A percentile compares a stretch with the other conserved stretches of the same genome.
phyloP scores from a whole-genome alignment of 2,329 filamentous ascomycete genomes.

The Ascochyta lentis region DNA sequence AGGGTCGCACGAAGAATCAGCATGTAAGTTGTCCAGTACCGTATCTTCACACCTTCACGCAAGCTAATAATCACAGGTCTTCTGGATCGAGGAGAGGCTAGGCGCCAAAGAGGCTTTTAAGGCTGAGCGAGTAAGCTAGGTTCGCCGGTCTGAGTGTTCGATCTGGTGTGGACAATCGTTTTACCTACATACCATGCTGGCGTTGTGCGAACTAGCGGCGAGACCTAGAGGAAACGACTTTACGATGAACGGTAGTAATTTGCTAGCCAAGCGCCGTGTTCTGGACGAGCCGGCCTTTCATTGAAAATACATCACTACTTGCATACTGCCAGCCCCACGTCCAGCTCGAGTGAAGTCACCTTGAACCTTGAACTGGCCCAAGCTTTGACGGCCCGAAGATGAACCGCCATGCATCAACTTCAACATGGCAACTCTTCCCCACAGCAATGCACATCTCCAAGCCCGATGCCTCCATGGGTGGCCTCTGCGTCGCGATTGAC shows the following conservation, averaged over 20 bases:
- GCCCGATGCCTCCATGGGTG: conserved; percentile 53
- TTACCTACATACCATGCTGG: conserved; percentile 13
- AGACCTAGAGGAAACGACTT: conserved; percentile 38
- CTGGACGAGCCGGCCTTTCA: conserved; percentile 30
- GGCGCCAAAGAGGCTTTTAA: conserved; percentile 29
- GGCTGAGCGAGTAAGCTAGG: conserved; percentile 16
- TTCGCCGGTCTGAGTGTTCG: conserved; percentile 8
- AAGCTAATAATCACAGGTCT: conserved; percentile 45
- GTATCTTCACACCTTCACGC: neutral
- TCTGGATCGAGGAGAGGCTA: conserved; percentile 48
- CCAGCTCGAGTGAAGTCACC: conserved; percentile 6
- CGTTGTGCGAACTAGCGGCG: conserved; percentile 20
- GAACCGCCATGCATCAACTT: conserved; percentile 35
- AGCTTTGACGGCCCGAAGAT: conserved; percentile 30
- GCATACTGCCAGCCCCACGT: conserved; percentile 1
- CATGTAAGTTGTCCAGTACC: conserved; percentile 75
- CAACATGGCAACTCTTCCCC: conserved; percentile 21
- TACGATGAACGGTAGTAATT: conserved; percentile 40
- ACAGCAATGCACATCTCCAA: conserved; percentile 37
- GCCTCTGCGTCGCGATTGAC: conserved; percentile 44
- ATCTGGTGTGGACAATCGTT: conserved; percentile 13
- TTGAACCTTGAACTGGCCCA: neutral
- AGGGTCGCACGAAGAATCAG: conserved; percentile 89
- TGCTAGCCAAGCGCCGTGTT: conserved; percentile 31
- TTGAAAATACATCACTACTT: conserved; percentile 31